Percentiles rank a stretch among this genome's conserved stretches.
phyloP scores from a whole-genome alignment of 352 stramenopile species.

The Bremia lactucae region DNA sequence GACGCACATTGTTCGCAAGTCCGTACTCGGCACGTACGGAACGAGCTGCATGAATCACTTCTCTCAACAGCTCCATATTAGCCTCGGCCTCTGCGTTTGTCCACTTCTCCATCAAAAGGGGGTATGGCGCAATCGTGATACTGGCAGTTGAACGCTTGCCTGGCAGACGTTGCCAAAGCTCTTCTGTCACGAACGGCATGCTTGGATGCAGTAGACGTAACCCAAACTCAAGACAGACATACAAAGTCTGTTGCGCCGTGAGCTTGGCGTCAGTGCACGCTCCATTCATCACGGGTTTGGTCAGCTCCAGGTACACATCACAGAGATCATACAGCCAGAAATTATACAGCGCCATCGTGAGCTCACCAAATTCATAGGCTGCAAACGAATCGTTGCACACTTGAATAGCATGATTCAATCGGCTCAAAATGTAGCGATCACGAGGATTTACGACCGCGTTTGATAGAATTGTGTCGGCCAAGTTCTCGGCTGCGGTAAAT shows the following conservation, averaged over 20 bases:
- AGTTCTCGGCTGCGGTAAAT: conserved; percentile 41
- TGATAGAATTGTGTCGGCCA: conserved; percentile 45
- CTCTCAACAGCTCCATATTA: conserved; percentile 90
- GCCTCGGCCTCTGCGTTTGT: conserved; percentile 81
- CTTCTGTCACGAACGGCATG: conserved; percentile 98
- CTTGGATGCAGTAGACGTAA: conserved; percentile 93
- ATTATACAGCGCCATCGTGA: conserved; percentile 91
- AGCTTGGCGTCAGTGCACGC: conserved; percentile 58
- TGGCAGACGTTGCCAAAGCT: conserved; percentile 81
- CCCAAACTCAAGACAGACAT: conserved; percentile 73
- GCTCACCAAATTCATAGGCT: conserved; percentile 93
- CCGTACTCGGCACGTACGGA: conserved; percentile 89
- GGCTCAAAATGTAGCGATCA: conserved; percentile 80
- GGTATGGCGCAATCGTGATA: conserved; percentile 77
- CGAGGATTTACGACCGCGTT: conserved; percentile 56
- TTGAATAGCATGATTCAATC: conserved; percentile 64
- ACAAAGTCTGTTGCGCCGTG: conserved; percentile 77
- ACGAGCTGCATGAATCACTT: conserved; percentile 90
- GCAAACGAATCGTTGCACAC: conserved; percentile 79
- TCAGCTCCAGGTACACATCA: conserved; percentile 98
- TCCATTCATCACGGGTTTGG: conserved; percentile 94
- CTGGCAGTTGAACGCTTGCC: conserved; percentile 51
- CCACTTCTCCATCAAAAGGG: conserved; percentile 71
- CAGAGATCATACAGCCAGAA: conserved; percentile 99
- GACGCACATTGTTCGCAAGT: conserved; percentile 67